phyloP scores from a whole-genome alignment of 306 rosid genomes.

The Lathyrus aphaca region DNA sequence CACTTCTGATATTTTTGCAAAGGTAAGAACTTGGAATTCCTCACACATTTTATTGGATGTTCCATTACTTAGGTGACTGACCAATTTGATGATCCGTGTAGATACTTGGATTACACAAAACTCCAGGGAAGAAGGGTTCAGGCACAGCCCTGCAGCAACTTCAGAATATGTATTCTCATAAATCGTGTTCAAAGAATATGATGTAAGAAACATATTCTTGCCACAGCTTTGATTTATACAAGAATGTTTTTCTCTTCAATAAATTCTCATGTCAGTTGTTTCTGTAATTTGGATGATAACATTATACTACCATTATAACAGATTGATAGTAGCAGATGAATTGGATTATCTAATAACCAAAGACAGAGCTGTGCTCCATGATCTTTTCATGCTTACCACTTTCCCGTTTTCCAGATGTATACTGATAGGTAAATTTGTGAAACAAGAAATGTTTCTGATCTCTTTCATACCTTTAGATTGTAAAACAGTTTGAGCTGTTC shows the following conservation, averaged over 20 bases:
- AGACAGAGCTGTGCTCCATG: conserved; percentile 86
- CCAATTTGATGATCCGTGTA: conserved; percentile 42
- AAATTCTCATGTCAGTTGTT: background rate
- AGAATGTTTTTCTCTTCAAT: background rate
- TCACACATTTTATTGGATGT: conserved; percentile 9
- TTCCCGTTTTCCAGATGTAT: conserved; percentile 86
- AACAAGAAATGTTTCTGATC: background rate
- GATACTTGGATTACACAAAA: conserved; percentile 60
- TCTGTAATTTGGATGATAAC: conserved; percentile 30
- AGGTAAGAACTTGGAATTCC: conserved; percentile 60
- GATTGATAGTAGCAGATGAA: conserved; percentile 86
- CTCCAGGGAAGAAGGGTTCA: conserved; percentile 51
- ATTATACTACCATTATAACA: conserved; percentile 38
- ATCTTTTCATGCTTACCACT: conserved; percentile 91
- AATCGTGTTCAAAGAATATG: conserved; percentile 59
- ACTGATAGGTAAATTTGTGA: conserved; percentile 63
- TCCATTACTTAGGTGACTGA: conserved; percentile 8
- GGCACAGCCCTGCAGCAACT: conserved; percentile 71
- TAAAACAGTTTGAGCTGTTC: conserved; percentile 6
- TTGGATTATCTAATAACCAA: conserved; percentile 89
- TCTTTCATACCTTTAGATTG: conserved; percentile 7
- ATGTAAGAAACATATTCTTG: conserved; percentile 52
- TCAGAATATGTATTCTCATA: conserved; percentile 70
- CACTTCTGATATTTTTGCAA: conserved; percentile 73
- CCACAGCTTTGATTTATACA: background rate